Evolutionary conservation across 169 alveolate species (phyloP), one percentile per base, ranked within the genome.

Genomic region (Condylostoma magnum): DNA sequence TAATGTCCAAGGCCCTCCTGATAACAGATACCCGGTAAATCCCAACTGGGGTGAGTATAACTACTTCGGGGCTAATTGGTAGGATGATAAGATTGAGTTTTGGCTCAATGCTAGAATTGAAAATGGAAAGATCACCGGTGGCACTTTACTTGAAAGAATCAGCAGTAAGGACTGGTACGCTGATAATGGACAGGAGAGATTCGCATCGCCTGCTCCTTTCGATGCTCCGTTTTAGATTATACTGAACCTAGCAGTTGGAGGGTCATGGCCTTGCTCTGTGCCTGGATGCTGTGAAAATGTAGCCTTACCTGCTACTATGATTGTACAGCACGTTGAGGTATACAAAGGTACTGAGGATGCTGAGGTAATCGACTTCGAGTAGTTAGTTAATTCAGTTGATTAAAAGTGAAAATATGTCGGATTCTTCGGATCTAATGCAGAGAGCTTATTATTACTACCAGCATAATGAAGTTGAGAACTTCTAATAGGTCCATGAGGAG

Each of bases 241-340:
- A 10, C 58, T 66, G 38, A 66, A 66, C 31, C 12, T 66, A 25
- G 75, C 75, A 15, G 63, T 66, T 15, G 75, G 75, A 6, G 75
- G 75, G n/a, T 15, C 6, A 27, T 47, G 75, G 75, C 75, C 75
- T 1, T 66, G 75, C 65, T 58, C 71, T 10, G 65, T 43, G 8
- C 18, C 38, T 25, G 63, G 63, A 25, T 66, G 75, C 31, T 66
- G 75, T 30, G 8, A 8, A n/a, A 46, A 41, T 30, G 47, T 47
- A 12, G 48, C 58, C 1, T 18, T 46, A 3, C 63, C 75, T 22
- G 75, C 75, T 15, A 22, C 10, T 22, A 20, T 66, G 34, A n/a
- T 12, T 6, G 27, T 66, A 30, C 47, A 66, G 27, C 28, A 66
- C 1, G 75, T 66, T 2, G 51, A 66, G 46, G 43, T 66, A 0